Base-by-base conservation (phyloP, 192 early-diverging fungal species). In the Dimargaris xerosporica region DNA sequence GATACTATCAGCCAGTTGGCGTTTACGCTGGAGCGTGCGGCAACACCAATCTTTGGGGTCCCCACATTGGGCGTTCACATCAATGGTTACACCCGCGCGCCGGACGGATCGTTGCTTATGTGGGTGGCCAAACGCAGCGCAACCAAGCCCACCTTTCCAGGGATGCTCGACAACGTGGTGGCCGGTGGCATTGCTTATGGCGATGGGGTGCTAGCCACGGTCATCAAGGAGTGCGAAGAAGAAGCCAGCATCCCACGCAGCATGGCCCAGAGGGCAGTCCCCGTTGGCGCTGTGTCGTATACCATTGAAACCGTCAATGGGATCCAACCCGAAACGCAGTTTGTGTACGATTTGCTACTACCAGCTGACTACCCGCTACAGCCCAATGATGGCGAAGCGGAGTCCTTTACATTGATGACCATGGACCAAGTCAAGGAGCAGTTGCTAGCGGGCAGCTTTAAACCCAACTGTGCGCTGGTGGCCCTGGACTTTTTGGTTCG, bases 181-280 rank as follows among this genome's bases (percentile, higher is more conserved):
- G 89, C 86, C 1, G 89, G 89, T 41, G 94, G 93, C 6, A 84
- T 97, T 55, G 67, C 85, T 2, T 74, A 81, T 60, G 71, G 70
- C 15, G 63, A 76, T 19, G 79, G 79, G 23, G 77, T 84, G 0
- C 56, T 70, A 28, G 84, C 83, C 21, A 84, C 84, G 7, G 76
- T 91, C 23, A 62, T 91, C 39, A 91, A 91, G 70, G 96, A 99
- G 65, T 91, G 86, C 65, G 75, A 77, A 46, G 96, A 99, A 71
- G 96, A 99, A 66, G 94, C 86, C 9, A 80, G 80, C 15, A 75
- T 98, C 51, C 74, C 81, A 0, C 34, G 29, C 0, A 54, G 75
- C 2, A 55, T 91, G 30, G 80, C 88, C 7, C 19, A 69, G 19
- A 72, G 69, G n/a, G 77, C 82, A 0, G 31, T 65, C 7, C 65